Evolutionary conservation across 495 filamentous ascomycete species (phyloP).

Genomic region (Penicillium crystallinum): DNA sequence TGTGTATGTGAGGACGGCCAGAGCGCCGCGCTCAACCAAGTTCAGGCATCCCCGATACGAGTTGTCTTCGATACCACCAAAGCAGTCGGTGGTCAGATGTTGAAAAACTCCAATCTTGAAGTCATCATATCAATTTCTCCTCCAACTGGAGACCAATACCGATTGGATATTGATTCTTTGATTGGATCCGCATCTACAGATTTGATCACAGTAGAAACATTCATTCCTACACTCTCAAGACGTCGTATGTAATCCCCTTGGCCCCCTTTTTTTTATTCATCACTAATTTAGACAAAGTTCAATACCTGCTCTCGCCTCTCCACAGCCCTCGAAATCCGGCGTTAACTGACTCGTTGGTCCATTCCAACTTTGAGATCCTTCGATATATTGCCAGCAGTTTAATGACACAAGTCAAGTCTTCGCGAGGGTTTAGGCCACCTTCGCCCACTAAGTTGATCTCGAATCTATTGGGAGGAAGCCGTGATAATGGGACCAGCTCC

Average conservation of each 20-base stretch:
- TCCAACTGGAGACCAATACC: slow-evolving; percentile 44
- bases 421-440: slow-evolving; percentile 58
- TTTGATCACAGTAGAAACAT: slow-evolving; percentile 59
- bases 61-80: slow-evolving; percentile 37
- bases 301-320: slow-evolving; percentile 61
- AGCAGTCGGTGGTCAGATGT: slow-evolving; percentile 23
- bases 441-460: slow-evolving; percentile 91
- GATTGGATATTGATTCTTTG: slow-evolving; percentile 53
- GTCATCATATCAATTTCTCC: slow-evolving; percentile 34
- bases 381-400: slow-evolving; percentile 60
- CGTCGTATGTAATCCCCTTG: slow-evolving; percentile 49
- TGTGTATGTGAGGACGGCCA: slow-evolving; percentile 70
- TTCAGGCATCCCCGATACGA: slow-evolving; percentile 29
- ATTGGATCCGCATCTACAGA: slow-evolving; percentile 62
- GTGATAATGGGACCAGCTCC: slow-evolving; percentile 27
- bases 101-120: slow-evolving; percentile 31
- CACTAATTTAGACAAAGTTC: slow-evolving; percentile 13
- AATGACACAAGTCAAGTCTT: slow-evolving; percentile 51
- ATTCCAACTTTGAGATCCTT: slow-evolving; percentile 62
- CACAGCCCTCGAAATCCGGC: slow-evolving; percentile 62
- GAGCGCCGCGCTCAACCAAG: slow-evolving; percentile 20
- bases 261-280: slow-evolving; percentile 23
- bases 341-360: slow-evolving; percentile 50
- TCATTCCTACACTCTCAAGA: slow-evolving; percentile 64
- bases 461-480: slow-evolving; percentile 62